Conservation (phyloP, 345 rosid genomes). For the Tarenaya hassleriana region DNA sequence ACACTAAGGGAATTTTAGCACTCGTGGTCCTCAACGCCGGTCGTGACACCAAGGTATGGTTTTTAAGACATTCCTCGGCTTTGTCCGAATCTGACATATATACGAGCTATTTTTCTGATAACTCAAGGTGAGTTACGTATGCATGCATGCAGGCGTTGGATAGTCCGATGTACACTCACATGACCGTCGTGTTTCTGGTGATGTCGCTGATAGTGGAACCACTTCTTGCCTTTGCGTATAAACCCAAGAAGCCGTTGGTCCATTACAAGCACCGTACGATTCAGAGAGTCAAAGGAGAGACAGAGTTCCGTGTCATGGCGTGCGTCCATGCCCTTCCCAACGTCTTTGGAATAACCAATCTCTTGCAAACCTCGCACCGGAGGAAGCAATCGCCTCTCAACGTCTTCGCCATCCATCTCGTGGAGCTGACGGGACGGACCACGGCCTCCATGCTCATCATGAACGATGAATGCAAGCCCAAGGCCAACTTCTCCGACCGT, state of each 20-base stretch:
- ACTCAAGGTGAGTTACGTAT: too few species aligned
- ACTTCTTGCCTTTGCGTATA: conserved; percentile 23
- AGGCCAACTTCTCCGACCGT: conserved; percentile 17
- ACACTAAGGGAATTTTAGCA: conserved; percentile 58
- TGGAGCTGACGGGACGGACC: conserved; percentile 45
- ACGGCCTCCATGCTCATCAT: conserved; percentile 49
- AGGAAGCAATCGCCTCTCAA: conserved; percentile 34
- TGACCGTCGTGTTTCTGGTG: conserved; percentile 29
- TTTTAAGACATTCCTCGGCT: background rate
- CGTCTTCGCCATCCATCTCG: conserved; percentile 43
- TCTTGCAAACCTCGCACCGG: conserved; percentile 39
- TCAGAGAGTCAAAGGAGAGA: conserved; percentile 26
- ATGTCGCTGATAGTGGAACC: conserved; percentile 48
- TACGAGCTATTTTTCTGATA: too few species aligned
- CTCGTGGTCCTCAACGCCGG: conserved; percentile 44
- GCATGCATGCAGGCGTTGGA: conserved; percentile 34
- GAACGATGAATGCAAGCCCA: conserved; percentile 32
- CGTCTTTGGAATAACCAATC: conserved; percentile 34
- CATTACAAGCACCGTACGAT: conserved; percentile 37
- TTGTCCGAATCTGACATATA: too few species aligned
- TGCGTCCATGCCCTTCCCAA: conserved; percentile 34
- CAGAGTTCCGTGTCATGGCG: conserved; percentile 35
- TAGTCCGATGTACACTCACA: conserved; percentile 30
- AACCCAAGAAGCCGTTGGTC: conserved; percentile 20
- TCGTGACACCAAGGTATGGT: conserved; percentile 33